Base-by-base conservation (phyloP, 306 rosid genomes). In the Pterocarpus macrocarpus region DNA sequence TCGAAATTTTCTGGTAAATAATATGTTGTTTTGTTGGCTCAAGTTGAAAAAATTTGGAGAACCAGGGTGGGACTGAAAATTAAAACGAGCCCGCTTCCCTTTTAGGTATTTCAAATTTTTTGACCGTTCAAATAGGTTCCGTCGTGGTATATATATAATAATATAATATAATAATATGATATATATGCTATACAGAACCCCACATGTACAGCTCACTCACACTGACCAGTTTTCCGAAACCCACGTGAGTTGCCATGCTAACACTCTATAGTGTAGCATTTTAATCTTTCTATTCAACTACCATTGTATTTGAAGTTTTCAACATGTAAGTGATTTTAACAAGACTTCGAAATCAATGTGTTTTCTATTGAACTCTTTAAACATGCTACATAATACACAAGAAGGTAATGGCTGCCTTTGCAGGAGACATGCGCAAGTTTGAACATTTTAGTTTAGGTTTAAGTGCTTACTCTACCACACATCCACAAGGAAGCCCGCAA, bases 51-150 rank as follows among this genome's bases (percentile, higher is more conserved):
- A 30, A 14, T n/a, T 17, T 61, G 8, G 38, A 61, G 39, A 50
- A 13, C 2, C 16, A 32, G 8, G 71, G 38, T 16, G 14, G 43
- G 36, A 74, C 17, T 30, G 17, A 55, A 55, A 55, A 55, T 55
- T 55, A 64, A 64, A 76, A 35, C 8, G n/a, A 9, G 79, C 87
- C 80, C 85, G 87, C 80, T 57, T 16, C 36, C 34, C 5, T 53
- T 75, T 75, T 39, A n/a, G 70, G 58, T 39, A 30, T 81, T 85
- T 81, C 77, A 76, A 81, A 49, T 64, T 75, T 76, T 43, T 41
- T 22, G 80, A 81, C 83, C 64, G 73, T 85, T 85, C 76, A 76
- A 76, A 71, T 45, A 55, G 41, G n/a, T 33, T 30, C 15, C 69
- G 39, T 4, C 0, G 34, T 4, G 12, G 4, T 7, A 4, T 47